phyloP scores from a whole-genome alignment of 176 grass and related monocot species.

The barley (Hordeum vulgare) region DNA sequence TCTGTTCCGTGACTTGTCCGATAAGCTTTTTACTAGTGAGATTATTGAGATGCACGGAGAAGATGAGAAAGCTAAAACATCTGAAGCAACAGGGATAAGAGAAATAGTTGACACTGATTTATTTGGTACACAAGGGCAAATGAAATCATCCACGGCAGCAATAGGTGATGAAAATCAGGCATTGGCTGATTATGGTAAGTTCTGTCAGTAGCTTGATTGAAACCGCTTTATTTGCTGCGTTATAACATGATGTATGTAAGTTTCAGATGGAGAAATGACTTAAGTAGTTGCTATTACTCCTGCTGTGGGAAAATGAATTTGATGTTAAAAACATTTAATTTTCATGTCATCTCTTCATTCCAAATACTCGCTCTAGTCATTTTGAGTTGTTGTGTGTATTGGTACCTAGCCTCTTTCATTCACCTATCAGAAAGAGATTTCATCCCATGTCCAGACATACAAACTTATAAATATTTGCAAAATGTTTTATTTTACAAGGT shows the following conservation, averaged over 20 bases:
- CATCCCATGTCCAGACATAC: neutral
- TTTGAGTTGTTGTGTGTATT: neutral
- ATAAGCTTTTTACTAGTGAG: constrained; percentile 97
- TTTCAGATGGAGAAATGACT: constrained; percentile 16
- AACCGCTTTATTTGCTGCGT: constrained; percentile 3
- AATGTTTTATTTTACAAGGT: neutral
- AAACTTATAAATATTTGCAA: neutral
- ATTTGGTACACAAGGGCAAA: constrained; percentile 21
- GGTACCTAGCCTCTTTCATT: neutral
- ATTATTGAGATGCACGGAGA: constrained; percentile 97
- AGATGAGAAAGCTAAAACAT: constrained; percentile 37
- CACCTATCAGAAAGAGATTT: neutral
- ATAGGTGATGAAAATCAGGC: constrained; percentile 21
- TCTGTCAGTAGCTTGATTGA: neutral
- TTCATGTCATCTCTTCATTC: neutral
- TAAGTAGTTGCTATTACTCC: neutral
- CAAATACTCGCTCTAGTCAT: neutral
- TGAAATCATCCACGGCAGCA: constrained; percentile 5
- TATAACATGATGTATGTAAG: constrained; percentile 9
- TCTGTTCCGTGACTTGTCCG: constrained; percentile 83
- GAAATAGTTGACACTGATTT: constrained; percentile 44
- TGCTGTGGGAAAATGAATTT: neutral
- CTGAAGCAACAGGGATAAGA: constrained; percentile 36
- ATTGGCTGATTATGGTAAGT: constrained; percentile 51
- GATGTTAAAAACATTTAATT: constrained; percentile 19